Percentiles rank a stretch among this genome's conserved stretches.
These are phyloP conservation scores for Elsinoe australis DNA, from an alignment of 2,329 filamentous ascomycete species.

Conservation along the genomic window DNA sequence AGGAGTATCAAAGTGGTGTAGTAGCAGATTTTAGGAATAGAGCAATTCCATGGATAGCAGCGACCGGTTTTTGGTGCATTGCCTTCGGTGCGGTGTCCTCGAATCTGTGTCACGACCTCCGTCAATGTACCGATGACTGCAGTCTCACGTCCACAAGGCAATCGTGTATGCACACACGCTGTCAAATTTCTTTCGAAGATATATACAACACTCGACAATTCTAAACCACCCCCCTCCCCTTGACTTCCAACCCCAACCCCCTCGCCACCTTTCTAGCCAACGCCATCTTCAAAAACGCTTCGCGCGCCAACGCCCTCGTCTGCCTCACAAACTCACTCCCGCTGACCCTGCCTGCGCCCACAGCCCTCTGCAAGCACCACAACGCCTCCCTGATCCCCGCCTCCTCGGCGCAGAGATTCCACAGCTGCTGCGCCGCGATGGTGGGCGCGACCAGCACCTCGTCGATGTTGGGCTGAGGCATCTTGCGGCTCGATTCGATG, in stretches of 20 bases:
- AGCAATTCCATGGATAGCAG: not conserved
- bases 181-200: no score
- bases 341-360: constrained; percentile 64
- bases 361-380: constrained; percentile 67
- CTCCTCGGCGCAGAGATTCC: constrained; percentile 82
- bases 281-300: constrained; percentile 79
- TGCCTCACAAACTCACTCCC: constrained; percentile 67
- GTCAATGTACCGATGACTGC: not conserved
- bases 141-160: not conserved
- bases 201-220: no score
- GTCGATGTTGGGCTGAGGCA: constrained; percentile 70
- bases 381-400: constrained; percentile 77
- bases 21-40: not conserved
- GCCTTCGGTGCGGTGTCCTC: not conserved
- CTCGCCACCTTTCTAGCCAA: constrained; percentile 67
- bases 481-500: constrained; percentile 62
- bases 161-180: no score
- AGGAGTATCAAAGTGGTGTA: constrained; percentile 15
- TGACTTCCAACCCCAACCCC: constrained; percentile 59
- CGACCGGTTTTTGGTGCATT: not conserved
- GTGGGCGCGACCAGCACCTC: constrained; percentile 89
- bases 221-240: no score
- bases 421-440: constrained; percentile 86
- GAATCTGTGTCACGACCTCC: not conserved
- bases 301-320: constrained; percentile 64